These are phyloP conservation scores for Aureococcus anophagefferens DNA, from an alignment of 108 stramenopile genomes.

Conservation along the genomic window DNA sequence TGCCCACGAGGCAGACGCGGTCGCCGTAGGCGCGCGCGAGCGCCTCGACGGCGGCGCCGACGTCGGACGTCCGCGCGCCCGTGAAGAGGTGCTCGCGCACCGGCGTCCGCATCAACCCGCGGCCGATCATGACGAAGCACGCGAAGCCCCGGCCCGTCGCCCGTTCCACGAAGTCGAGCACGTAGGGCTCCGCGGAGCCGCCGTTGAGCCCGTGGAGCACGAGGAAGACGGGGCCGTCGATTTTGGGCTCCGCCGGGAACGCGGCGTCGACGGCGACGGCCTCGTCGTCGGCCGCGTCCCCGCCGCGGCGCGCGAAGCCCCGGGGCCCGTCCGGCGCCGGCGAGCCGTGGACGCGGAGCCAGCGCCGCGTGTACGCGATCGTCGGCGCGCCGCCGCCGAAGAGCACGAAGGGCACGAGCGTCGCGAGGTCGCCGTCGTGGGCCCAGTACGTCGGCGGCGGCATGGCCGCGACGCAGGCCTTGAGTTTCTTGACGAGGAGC, in stretches of 20 bases:
- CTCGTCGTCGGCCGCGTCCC: conserved; percentile 44
- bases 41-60: conserved; percentile 35
- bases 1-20: conserved; percentile 40
- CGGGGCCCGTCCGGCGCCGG: background rate
- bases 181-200: conserved; percentile 66
- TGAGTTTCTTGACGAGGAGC: too few species aligned
- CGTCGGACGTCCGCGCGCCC: conserved; percentile 72
- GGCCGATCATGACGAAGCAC: conserved; percentile 63
- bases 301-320: background rate
- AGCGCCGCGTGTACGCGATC: background rate
- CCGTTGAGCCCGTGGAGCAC: conserved; percentile 83
- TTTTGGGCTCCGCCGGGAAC: conserved; percentile 55
- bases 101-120: conserved; percentile 73
- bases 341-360: background rate
- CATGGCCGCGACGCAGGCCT: too few species aligned
- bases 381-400: background rate
- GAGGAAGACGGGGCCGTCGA: conserved; percentile 59
- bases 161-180: conserved; percentile 60
- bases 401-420: background rate
- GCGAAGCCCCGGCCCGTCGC: conserved; percentile 52
- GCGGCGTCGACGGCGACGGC: conserved; percentile 64
- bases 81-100: conserved; percentile 55
- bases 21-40: conserved; percentile 32
- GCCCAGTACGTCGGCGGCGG: background rate
- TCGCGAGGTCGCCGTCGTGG: background rate